Percentiles rank a stretch among this genome's conserved stretches.
Conservation (phyloP, 768 basidiomycete genomes). For the Auricularia sp. region DNA sequence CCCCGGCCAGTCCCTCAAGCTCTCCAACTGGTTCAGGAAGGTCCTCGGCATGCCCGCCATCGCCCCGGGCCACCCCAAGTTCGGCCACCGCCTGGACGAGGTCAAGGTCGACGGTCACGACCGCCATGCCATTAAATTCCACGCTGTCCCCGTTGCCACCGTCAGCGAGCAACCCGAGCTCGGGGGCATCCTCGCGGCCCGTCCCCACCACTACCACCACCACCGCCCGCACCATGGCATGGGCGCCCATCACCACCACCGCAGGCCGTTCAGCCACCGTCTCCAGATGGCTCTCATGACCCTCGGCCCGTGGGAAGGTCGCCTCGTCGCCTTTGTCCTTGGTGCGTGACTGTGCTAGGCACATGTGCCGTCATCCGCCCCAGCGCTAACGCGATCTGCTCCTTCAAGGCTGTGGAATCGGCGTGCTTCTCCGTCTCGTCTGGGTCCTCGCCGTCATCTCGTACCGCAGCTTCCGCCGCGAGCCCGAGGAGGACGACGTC, state of each 20-base stretch:
- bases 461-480: slow-evolving; percentile 33
- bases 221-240: slow-evolving; percentile 18
- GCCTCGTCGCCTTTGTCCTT: slow-evolving; percentile 73
- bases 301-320: slow-evolving; percentile 76
- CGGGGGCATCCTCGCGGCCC: slow-evolving; percentile 6
- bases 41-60: slow-evolving; percentile 46
- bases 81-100: slow-evolving; percentile 11
- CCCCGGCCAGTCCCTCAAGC: slow-evolving; percentile 38
- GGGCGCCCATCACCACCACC: slow-evolving; percentile 13
- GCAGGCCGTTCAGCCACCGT: slow-evolving; percentile 43
- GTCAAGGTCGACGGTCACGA: slow-evolving; percentile 4
- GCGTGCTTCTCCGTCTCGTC: slow-evolving; percentile 72
- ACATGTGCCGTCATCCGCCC: not conserved
- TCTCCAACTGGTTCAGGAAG: slow-evolving; percentile 47
- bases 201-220: slow-evolving; percentile 18
- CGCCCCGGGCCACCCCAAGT: slow-evolving; percentile 17
- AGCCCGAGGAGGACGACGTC: slow-evolving; percentile 27
- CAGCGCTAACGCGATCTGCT: not conserved
- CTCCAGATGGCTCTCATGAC: slow-evolving; percentile 56
- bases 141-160: slow-evolving; percentile 24
- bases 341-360: slow-evolving; percentile 34
- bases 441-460: slow-evolving; percentile 61
- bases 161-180: slow-evolving; percentile 10
- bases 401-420: slow-evolving; percentile 65
- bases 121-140: slow-evolving; percentile 6